A percentile compares a stretch with the other conserved stretches of the same genome.
Evolutionary conservation across 2,329 filamentous ascomycete genomes (phyloP).

Genomic region (Epichloe baconii): DNA sequence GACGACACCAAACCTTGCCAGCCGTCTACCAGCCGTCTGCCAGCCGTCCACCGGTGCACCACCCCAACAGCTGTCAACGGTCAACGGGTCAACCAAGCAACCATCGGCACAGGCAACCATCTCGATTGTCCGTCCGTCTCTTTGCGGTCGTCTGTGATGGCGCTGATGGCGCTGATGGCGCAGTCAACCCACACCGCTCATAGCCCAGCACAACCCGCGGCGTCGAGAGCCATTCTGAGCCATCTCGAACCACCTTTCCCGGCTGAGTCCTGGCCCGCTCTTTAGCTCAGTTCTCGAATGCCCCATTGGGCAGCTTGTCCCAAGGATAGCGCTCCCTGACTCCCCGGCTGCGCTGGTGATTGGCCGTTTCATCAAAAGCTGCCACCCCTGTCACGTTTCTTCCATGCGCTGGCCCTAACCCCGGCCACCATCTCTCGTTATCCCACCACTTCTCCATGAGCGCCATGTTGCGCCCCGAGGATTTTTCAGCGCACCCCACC

Average conservation of each 20-base stretch:
- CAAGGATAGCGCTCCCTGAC: conserved; percentile 21
- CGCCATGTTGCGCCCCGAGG: not conserved
- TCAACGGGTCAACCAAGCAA: not conserved
- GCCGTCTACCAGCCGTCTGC: not conserved
- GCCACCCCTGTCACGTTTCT: conserved; percentile 36
- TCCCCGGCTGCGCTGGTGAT: conserved; percentile 26
- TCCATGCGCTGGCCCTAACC: conserved; percentile 35
- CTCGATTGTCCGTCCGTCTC: too few species aligned
- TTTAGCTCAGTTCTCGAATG: conserved; percentile 32
- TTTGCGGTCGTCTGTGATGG: too few species aligned
- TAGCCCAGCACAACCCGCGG: conserved; percentile 2
- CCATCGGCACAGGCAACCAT: not conserved
- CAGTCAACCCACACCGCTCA: conserved; percentile 20
- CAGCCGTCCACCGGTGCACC: not conserved
- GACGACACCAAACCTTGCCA: not conserved
- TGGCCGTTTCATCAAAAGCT: conserved; percentile 39
- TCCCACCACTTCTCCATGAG: conserved; percentile 11
- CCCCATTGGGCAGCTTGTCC: conserved; percentile 37
- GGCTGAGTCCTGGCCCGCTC: conserved; percentile 26
- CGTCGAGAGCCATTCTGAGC: not conserved
- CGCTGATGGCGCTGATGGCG: not conserved
- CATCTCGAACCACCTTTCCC: conserved; percentile 11
- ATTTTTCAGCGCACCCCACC: not conserved
- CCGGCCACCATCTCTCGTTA: conserved; percentile 11
- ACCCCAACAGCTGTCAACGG: not conserved